Conservation (phyloP, 345 rosid genomes). For the Eucalyptus cladocalyx region DNA sequence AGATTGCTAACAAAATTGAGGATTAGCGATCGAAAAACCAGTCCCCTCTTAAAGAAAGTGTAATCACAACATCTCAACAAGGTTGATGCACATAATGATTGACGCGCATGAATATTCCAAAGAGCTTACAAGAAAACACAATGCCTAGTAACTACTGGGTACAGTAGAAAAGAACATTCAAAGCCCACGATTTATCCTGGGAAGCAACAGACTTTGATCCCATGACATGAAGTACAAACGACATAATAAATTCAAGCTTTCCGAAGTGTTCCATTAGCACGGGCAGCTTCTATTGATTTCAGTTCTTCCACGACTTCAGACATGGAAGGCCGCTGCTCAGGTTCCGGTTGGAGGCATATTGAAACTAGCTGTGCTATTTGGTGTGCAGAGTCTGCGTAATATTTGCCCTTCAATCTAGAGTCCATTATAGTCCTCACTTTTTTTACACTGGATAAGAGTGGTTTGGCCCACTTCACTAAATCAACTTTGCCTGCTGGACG, state of each 20-base stretch:
- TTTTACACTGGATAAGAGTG: neutral
- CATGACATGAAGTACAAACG: neutral
- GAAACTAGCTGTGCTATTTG: neutral
- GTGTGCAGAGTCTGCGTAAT: neutral
- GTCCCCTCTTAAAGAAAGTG: no score
- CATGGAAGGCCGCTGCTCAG: neutral
- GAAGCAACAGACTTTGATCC: neutral
- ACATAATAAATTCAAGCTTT: neutral
- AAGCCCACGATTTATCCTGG: neutral
- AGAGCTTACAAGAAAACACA: neutral
- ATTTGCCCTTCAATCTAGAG: neutral
- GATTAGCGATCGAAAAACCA: neutral
- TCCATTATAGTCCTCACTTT: neutral
- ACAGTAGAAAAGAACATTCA: neutral
- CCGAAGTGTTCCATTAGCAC: rapidly evolving
- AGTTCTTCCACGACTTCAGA: neutral
- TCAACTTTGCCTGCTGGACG: neutral
- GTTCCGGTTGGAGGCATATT: neutral
- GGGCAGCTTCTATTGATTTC: neutral
- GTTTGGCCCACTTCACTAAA: neutral
- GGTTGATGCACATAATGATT: no score
- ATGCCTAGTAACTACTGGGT: neutral
- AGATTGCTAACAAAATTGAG: neutral
- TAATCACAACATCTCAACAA: no score
- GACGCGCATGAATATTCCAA: neutral